Percentiles rank a stretch among this genome's conserved stretches.
Evolutionary conservation across 352 stramenopile species (phyloP).

Genomic region (Phytopythium montanum): DNA sequence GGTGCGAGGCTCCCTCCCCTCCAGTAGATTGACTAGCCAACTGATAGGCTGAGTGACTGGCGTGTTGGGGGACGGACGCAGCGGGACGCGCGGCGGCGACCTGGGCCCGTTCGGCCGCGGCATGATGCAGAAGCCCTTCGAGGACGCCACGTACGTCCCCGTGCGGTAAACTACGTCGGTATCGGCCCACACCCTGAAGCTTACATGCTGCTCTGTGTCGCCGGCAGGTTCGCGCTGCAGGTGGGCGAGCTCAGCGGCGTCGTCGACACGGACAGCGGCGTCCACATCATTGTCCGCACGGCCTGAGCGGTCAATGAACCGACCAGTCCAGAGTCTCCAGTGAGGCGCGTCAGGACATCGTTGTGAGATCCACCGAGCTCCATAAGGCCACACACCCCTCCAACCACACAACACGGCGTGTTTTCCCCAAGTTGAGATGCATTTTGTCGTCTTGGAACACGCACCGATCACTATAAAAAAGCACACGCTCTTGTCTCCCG

Average conservation of each 20-base stretch:
- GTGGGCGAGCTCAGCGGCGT: slow-evolving; percentile 93
- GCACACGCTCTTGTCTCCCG: neutral
- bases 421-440: neutral
- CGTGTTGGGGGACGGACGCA: slow-evolving; percentile 10
- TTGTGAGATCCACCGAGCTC: too few relatives aligned
- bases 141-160: slow-evolving; percentile 70
- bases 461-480: slow-evolving; percentile 5
- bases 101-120: slow-evolving; percentile 85
- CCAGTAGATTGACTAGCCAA: neutral
- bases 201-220: neutral
- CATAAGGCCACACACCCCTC: too few relatives aligned
- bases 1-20: too few relatives aligned
- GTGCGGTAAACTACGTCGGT: too few relatives aligned
- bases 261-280: slow-evolving; percentile 94
- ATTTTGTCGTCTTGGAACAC: slow-evolving; percentile 2
- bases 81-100: slow-evolving; percentile 84
- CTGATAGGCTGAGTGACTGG: neutral
- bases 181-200: too few relatives aligned
- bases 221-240: slow-evolving; percentile 80
- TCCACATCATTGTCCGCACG: slow-evolving; percentile 96
- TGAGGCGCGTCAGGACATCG: neutral
- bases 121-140: slow-evolving; percentile 93
- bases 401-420: too few relatives aligned
- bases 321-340: neutral
- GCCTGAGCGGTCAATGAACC: neutral